Evolutionary conservation across 208 protist species (phyloP), one percentile per base, ranked within the genome.

Genomic region (Trypanosoma mega): DNA sequence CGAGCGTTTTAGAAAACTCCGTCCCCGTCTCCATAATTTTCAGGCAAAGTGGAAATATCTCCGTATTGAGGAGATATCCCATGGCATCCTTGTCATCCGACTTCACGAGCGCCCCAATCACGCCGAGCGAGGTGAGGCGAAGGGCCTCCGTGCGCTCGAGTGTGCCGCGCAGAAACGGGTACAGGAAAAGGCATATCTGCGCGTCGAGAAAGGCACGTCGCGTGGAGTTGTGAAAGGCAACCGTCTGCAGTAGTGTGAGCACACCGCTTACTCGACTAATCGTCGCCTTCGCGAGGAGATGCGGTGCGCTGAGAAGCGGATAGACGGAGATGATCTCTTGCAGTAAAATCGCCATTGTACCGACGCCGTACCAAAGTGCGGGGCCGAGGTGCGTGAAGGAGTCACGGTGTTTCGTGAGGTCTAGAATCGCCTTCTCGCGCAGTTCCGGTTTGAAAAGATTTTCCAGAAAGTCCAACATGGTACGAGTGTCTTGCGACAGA

Each of bases 31-130:
- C 97, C 98, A 99, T 99, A 51, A 99, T 99, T 20, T 93, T 82
- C 26, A 99, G 83, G 83, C 98, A 99, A n/a, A 99, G 79, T 23
- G 98, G 98, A 50, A 99, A 99, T 63, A 99, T 99, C 69, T 99
- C 98, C 0, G 98, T 99, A 48, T 81, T 82, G 21, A 99, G 86
- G 9, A 99, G 86, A 72, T 99, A 99, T 18, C 85, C 90, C 41
- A 99, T 98, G 16, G 99, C 96, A 16, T 82, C 50, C 2, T 55
- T 48, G 58, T 95, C 76, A 60, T 88, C 73, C 4, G 94, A 86
- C 82, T 98, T 99, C 21, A 99, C 98, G 2, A 99, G 84, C 5
- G 97, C 96, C 7, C 98, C 98, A 73, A 99, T 99, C 18, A 99
- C 98, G 69, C 98, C 98, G 2, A 99, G 89, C 12, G 87, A 97